Conservation (phyloP, 495 filamentous ascomycete genomes). For the Parachaetomium inaequale region DNA sequence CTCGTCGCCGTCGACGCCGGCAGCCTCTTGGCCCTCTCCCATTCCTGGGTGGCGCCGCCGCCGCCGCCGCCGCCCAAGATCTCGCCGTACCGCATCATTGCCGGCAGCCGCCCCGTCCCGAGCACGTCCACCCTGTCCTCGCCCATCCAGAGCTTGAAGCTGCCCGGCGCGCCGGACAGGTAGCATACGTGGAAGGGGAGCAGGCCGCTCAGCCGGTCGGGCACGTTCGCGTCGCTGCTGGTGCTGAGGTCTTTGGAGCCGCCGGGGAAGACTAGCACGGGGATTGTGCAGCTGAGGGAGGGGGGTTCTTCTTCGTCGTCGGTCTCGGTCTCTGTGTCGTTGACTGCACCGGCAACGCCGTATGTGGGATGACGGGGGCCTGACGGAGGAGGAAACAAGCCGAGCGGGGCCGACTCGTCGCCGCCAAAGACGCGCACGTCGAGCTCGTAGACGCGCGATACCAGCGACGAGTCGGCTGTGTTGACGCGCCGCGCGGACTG, state of each 20-base stretch:
- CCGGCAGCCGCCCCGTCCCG: constrained; percentile 41
- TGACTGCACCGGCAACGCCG: no score
- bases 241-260: neutral
- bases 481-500: constrained; percentile 31
- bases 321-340: no score
- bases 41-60: neutral
- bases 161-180: constrained; percentile 39
- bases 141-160: constrained; percentile 39
- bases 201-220: constrained; percentile 41
- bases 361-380: no score
- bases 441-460: constrained; percentile 41
- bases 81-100: constrained; percentile 29
- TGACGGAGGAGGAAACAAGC: neutral
- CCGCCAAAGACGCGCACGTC: constrained; percentile 32
- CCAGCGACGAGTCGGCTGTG: constrained; percentile 20
- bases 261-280: constrained; percentile 32
- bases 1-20: neutral
- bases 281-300: constrained; percentile 27
- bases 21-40: neutral
- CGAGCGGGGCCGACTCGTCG: neutral
- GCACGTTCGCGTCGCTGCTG: neutral
- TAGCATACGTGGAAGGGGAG: constrained; percentile 44
- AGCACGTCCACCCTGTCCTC: constrained; percentile 45
- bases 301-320: constrained; percentile 5
- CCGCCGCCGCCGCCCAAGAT: neutral